Conservation (phyloP, 2,329 filamentous ascomycete species). For the Hymenoscyphus occultus region DNA sequence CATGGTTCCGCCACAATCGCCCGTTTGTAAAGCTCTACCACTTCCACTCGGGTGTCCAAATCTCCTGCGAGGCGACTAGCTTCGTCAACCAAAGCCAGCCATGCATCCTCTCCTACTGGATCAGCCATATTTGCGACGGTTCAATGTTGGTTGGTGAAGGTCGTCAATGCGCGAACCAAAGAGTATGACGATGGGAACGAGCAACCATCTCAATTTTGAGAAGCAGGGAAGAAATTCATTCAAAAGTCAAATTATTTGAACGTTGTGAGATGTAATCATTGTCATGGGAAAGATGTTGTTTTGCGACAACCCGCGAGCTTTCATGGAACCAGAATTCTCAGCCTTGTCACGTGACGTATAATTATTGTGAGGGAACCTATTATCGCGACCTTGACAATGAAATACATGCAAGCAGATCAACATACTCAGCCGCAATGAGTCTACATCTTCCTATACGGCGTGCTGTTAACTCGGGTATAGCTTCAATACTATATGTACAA, state of each 20-base stretch:
- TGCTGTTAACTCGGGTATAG: slow-evolving; percentile 58
- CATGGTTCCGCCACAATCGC: slow-evolving; percentile 69
- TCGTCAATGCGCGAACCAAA: not conserved
- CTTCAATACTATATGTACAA: slow-evolving; percentile 9
- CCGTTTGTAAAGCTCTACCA: slow-evolving; percentile 70
- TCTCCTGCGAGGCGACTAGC: slow-evolving; percentile 58
- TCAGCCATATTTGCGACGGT: slow-evolving; percentile 30
- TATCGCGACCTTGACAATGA: not conserved
- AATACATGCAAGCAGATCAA: slow-evolving; percentile 1
- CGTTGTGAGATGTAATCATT: not conserved
- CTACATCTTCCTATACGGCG: slow-evolving; percentile 61
- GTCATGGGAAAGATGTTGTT: not conserved
- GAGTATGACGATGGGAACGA: not conserved
- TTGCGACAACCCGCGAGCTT: not conserved
- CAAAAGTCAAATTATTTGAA: not conserved
- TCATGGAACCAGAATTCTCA: slow-evolving; percentile 2
- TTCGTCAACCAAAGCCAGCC: slow-evolving; percentile 75
- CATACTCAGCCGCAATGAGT: slow-evolving; percentile 51
- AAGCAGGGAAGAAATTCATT: not conserved
- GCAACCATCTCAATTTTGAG: slow-evolving; percentile 1
- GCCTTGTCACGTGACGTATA: slow-evolving; percentile 8
- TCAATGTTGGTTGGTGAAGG: not conserved
- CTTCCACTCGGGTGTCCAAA: slow-evolving; percentile 64
- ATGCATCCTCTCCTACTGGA: slow-evolving; percentile 72
- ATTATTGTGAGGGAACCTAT: slow-evolving; percentile 5